Percentiles rank a stretch among this genome's conserved stretches.
Evolutionary conservation across 225 moss, liverwort and hornwort species (phyloP).

Genomic region (Marchantia polymorpha): DNA sequence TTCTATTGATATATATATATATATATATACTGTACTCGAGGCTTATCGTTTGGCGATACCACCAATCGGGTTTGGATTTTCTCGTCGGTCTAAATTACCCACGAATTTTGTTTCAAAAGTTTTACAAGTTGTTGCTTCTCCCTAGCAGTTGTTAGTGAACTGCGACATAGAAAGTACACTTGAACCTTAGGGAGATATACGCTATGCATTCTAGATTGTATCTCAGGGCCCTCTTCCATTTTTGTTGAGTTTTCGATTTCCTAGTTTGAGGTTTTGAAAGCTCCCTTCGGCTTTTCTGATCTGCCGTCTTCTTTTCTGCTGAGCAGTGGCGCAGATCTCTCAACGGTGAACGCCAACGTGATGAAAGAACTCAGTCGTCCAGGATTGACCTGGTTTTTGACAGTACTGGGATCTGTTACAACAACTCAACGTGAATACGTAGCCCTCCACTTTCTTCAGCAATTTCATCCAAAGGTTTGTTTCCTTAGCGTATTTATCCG

Average conservation of each 20-base stretch:
- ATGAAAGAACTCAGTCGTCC: slow-evolving; percentile 35
- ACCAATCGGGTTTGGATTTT: no score
- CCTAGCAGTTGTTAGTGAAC: no score
- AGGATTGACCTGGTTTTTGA: slow-evolving; percentile 71
- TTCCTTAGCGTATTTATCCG: background rate
- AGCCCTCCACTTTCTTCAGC: slow-evolving; percentile 85
- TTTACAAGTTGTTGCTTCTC: no score
- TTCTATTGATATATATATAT: no score
- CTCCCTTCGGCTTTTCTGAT: background rate
- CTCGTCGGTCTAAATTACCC: no score
- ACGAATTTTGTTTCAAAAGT: no score
- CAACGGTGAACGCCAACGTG: slow-evolving; percentile 32
- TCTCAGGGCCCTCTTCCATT: background rate
- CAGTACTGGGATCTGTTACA: slow-evolving; percentile 85
- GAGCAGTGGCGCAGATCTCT: slow-evolving; percentile 30
- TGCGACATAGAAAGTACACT: no score
- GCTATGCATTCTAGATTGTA: no score
- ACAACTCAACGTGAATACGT: slow-evolving; percentile 96
- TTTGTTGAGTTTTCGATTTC: background rate
- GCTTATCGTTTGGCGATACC: no score
- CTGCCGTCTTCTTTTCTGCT: background rate
- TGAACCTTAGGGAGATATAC: no score
- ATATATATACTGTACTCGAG: no score
- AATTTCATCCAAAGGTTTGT: slow-evolving; percentile 88
- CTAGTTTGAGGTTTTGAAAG: background rate